These are phyloP conservation scores for Telfairia occidentalis DNA, from an alignment of 331 rosid genomes.

Conservation along the genomic window DNA sequence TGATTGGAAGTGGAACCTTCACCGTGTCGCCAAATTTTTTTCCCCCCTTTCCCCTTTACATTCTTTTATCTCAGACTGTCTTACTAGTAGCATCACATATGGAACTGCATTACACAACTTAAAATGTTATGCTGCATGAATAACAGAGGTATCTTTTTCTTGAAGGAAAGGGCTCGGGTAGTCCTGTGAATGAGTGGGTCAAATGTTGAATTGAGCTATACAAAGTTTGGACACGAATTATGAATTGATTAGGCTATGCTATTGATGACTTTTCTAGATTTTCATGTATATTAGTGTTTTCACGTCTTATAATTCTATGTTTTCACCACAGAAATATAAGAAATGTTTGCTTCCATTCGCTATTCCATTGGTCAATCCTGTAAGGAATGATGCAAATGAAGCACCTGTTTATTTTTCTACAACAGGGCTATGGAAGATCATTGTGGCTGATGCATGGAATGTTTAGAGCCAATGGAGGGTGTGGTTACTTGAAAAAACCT, in stretches of 20 bases:
- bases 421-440: conserved; percentile 60
- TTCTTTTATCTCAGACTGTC: neutral
- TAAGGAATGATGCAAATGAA: neutral
- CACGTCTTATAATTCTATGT: neutral
- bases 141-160: neutral
- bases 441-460: conserved; percentile 79
- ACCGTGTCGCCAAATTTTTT: neutral
- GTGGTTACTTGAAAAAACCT: conserved; percentile 78
- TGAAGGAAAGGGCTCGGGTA: no score
- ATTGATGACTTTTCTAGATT: neutral
- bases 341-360: neutral
- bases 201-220: neutral
- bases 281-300: no score
- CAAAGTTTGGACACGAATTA: neutral
- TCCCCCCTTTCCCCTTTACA: neutral
- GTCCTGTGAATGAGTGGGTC: neutral
- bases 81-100: neutral
- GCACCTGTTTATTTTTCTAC: conserved; percentile 5
- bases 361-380: neutral
- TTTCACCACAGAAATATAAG: neutral
- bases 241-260: neutral
- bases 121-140: neutral
- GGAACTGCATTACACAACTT: neutral
- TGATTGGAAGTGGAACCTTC: conserved; percentile 10
- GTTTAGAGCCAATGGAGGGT: conserved; percentile 79